Evolutionary conservation across 202 grass and related monocot genomes (phyloP).

Genomic region (Cymbopogon flexuosus): DNA sequence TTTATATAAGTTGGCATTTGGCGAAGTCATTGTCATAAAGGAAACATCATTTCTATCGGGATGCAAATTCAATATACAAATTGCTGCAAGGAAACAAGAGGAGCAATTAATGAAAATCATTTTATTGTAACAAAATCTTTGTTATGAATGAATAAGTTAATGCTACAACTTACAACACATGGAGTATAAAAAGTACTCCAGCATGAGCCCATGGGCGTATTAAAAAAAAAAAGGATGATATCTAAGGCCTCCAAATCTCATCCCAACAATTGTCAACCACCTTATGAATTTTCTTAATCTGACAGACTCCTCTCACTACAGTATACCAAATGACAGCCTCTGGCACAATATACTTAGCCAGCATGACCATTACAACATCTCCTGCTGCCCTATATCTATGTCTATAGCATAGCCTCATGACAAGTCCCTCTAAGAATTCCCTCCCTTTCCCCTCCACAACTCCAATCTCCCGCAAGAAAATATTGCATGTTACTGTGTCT

Average conservation of each 20-base stretch:
- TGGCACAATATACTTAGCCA: constrained; percentile 63
- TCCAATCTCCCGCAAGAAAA: constrained; percentile 54
- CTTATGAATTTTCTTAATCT: constrained; percentile 39
- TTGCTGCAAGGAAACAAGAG: background rate
- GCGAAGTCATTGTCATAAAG: background rate
- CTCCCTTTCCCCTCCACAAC: constrained; percentile 36
- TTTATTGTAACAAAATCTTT: constrained; percentile 43
- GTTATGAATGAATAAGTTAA: constrained; percentile 39
- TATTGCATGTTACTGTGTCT: constrained; percentile 72
- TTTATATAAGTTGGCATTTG: background rate
- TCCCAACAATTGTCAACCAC: constrained; percentile 67
- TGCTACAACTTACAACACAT: constrained; percentile 42
- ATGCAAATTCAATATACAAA: background rate
- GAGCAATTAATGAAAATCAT: background rate
- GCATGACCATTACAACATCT: constrained; percentile 60
- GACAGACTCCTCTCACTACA: constrained; percentile 53
- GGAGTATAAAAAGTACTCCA: constrained; percentile 38
- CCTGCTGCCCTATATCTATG: constrained; percentile 53
- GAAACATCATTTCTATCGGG: background rate
- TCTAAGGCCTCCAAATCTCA: constrained; percentile 59
- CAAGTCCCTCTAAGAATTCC: constrained; percentile 76
- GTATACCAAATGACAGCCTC: constrained; percentile 49
- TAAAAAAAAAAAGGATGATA: constrained; percentile 19
- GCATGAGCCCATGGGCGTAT: constrained; percentile 5
- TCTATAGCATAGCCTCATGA: constrained; percentile 58